A percentile compares a stretch with the other conserved stretches of the same genome.
Conservation (phyloP, 805 yeast genomes). For the Ogataea wickerhamii region DNA sequence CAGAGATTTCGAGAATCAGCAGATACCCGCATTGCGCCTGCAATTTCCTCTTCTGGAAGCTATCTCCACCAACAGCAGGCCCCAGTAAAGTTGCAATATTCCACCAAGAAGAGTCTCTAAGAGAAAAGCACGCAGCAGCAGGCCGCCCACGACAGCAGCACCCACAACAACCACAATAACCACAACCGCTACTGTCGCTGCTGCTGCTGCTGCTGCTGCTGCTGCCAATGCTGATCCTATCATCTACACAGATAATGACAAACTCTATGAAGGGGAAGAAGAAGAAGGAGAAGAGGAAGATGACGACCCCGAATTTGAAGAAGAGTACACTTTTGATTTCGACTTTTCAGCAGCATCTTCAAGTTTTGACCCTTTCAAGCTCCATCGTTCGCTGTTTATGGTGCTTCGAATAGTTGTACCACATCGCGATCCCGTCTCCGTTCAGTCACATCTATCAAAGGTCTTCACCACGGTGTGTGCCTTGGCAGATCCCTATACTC, state of each 20-base stretch:
- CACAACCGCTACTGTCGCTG: neutral
- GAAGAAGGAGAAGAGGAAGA: constrained; percentile 6
- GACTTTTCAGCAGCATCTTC: constrained; percentile 18
- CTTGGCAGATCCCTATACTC: constrained; percentile 62
- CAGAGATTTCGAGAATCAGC: too few species aligned
- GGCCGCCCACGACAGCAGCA: constrained; percentile 1
- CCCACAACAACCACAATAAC: neutral
- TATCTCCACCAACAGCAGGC: too few species aligned
- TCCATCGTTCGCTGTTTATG: constrained; percentile 31
- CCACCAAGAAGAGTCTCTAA: constrained; percentile 10
- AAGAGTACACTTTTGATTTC: constrained; percentile 31
- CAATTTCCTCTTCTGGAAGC: too few species aligned
- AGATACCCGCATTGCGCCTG: too few species aligned
- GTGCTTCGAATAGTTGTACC: constrained; percentile 25
- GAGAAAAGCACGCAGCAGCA: constrained; percentile 8
- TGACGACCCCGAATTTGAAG: constrained; percentile 20
- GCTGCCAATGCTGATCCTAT: neutral
- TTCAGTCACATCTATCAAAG: constrained; percentile 15
- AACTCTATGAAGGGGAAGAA: constrained; percentile 7
- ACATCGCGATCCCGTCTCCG: neutral
- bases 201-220: constrained; percentile 1
- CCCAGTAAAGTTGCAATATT: constrained; percentile 15
- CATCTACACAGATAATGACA: neutral
- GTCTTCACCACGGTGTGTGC: constrained; percentile 32
- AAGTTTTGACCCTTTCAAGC: constrained; percentile 24